phyloP scores from a whole-genome alignment of 2,329 filamentous ascomycete genomes.

The Lasiodiplodia sp. region DNA sequence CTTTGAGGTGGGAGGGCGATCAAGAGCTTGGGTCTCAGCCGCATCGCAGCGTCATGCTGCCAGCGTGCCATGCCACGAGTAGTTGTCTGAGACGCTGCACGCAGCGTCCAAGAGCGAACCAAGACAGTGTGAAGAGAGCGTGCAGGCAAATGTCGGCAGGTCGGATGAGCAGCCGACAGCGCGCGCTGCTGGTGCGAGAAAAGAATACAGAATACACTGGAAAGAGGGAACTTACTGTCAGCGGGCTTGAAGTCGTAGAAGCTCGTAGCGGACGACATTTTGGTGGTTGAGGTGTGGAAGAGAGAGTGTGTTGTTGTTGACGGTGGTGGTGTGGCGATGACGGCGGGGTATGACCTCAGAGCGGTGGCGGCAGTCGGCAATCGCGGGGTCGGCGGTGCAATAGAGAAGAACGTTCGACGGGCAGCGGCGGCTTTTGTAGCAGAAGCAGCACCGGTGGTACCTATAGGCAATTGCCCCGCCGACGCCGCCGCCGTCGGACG shows the following conservation, averaged over 20 bases:
- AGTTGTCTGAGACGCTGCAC: conserved; percentile 10
- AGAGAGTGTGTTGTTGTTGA: background rate
- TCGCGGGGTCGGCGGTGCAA: background rate
- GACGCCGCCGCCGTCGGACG: conserved; percentile 18
- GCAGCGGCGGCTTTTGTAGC: conserved; percentile 14
- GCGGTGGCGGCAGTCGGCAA: conserved; percentile 1
- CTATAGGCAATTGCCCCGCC: conserved; percentile 11
- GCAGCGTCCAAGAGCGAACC: conserved; percentile 1
- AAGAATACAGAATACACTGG: background rate
- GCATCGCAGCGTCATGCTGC: background rate
- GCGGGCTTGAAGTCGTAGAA: conserved; percentile 88
- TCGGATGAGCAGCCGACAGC: background rate
- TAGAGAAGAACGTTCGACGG: background rate
- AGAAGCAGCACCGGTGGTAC: background rate
- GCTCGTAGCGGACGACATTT: conserved; percentile 71
- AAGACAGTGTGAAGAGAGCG: background rate
- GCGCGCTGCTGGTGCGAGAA: background rate
- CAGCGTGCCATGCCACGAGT: background rate
- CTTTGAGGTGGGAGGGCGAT: background rate
- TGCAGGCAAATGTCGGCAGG: background rate
- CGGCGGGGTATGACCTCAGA: background rate
- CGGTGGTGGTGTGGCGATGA: background rate
- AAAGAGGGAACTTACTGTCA: conserved; percentile 67
- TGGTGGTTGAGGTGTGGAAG: conserved; percentile 34
- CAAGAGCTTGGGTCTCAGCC: background rate